Evolutionary conservation across 768 basidiomycete genomes (phyloP), one percentile per base, ranked within the genome.

Genomic region (Trametes sanguinea): DNA sequence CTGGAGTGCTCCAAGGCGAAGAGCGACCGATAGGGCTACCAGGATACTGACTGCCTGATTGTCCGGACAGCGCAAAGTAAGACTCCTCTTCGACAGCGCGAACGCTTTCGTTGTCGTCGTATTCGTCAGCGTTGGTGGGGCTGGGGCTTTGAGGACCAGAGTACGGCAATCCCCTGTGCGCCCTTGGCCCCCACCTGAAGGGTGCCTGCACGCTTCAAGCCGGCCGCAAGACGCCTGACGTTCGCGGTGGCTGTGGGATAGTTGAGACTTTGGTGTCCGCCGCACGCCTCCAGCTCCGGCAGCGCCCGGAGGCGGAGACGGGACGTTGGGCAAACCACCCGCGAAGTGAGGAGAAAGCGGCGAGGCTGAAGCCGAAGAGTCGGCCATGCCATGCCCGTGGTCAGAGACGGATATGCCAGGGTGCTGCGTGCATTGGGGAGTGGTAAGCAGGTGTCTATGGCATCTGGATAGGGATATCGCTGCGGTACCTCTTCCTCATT

Each of bases 241-340:
- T 80, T 78, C 51, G 79, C 77, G 46, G 77, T 78, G n/a, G 78
- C 80, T 16, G 85, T 81, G 32, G 88, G 86, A 66, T 90, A 85
- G 29, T 88, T 94, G 51, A 94, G 81, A 58, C 88, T 90, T 60
- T 88, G 87, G 72, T 93, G 90, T n/a, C 60, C 92, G 81, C 43
- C 92, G 87, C 30, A 94, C 90, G 51, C 82, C 83, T 0, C 88
- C 83, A 47, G 76, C 82, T n/a, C 83, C 61, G 27, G 69, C 54
- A 33, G 65, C 71, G 2, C 74, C 81, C 10, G 89, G 85, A 55
- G 90, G 89, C 9, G 89, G 89, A 3, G 88, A 91, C 0, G 89
- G 85, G 44, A 79, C 79, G 65, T 82, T 76, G 33, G 78, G 74
- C 17, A 79, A 69, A 17, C 76, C 71, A 11, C 67, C 64, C 27